Percentiles rank a stretch among this genome's conserved stretches.
Conservation (phyloP, 2,329 filamentous ascomycete genomes). For the Fusarium sublunatum region DNA sequence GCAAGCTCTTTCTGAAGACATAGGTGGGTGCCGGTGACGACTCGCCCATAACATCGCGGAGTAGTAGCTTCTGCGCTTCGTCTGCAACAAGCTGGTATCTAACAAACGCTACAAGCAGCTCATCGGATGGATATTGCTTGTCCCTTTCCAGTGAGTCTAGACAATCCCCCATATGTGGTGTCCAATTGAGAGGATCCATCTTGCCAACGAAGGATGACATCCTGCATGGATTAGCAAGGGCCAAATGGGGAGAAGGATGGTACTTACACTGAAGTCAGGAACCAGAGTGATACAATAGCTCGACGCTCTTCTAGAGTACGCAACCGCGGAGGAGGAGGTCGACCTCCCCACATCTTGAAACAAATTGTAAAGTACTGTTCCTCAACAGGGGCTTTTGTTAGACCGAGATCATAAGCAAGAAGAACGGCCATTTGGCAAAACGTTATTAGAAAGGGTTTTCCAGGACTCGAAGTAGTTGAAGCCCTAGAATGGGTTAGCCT, state of each 20-base stretch:
- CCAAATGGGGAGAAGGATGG: not conserved
- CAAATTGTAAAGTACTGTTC: slow-evolving; percentile 52
- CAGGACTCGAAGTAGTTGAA: slow-evolving; percentile 51
- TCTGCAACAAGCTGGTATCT: slow-evolving; percentile 56
- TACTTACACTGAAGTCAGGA: slow-evolving; percentile 52
- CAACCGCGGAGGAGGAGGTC: slow-evolving; percentile 45
- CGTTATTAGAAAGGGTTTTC: slow-evolving; percentile 59
- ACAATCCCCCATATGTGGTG: slow-evolving; percentile 67
- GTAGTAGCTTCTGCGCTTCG: slow-evolving; percentile 50
- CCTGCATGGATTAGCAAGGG: slow-evolving; percentile 39
- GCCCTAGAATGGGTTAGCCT: slow-evolving; percentile 48
- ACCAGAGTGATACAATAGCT: slow-evolving; percentile 61
- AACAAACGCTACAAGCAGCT: slow-evolving; percentile 54
- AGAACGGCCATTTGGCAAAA: slow-evolving; percentile 57
- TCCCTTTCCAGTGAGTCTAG: slow-evolving; percentile 59
- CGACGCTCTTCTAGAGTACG: slow-evolving; percentile 63
- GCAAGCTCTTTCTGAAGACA: slow-evolving; percentile 49
- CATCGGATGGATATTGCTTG: slow-evolving; percentile 62
- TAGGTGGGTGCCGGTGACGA: slow-evolving; percentile 47
- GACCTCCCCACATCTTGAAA: slow-evolving; percentile 51
- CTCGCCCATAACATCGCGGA: slow-evolving; percentile 47
- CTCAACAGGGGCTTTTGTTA: slow-evolving; percentile 54
- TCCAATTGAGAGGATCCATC: slow-evolving; percentile 67
- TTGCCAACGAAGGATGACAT: slow-evolving; percentile 57
- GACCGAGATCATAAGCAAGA: slow-evolving; percentile 59